These are phyloP conservation scores for Neurospora sp. DNA, from an alignment of 495 filamentous ascomycete genomes.

Conservation along the genomic window DNA sequence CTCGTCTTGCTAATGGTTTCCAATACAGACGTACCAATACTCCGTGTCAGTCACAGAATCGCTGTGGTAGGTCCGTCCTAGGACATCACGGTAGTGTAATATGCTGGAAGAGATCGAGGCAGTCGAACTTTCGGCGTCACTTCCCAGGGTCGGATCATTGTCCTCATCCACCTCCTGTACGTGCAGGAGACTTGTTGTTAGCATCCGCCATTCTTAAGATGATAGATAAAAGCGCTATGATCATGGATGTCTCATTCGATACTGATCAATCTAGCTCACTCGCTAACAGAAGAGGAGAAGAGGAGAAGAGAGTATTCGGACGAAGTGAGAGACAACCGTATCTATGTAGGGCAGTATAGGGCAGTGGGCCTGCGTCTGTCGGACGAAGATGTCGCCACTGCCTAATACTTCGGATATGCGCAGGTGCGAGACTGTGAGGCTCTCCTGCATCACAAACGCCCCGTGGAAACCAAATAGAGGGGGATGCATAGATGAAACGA, in stretches of 20 bases:
- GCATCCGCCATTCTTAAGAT: neutral
- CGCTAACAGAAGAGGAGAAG: too few species aligned
- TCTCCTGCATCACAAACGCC: too few species aligned
- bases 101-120: conserved; percentile 32
- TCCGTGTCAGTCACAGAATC: conserved; percentile 8
- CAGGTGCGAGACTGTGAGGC: too few species aligned
- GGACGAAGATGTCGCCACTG: too few species aligned
- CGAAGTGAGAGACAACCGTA: too few species aligned
- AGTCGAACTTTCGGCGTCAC: neutral
- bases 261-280: too few species aligned
- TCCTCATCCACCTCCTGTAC: neutral
- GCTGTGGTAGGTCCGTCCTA: conserved; percentile 23
- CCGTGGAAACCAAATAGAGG: neutral
- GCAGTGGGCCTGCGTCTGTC: too few species aligned
- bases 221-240: neutral
- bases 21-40: conserved; percentile 2
- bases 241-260: too few species aligned
- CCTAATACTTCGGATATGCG: too few species aligned
- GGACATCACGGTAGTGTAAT: conserved; percentile 22
- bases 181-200: neutral
- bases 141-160: neutral
- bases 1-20: neutral
- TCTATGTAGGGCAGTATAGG: too few species aligned
- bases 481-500: neutral
- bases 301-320: too few species aligned